phyloP scores from a whole-genome alignment of 2,329 filamentous ascomycete genomes.

The Curvularia verruculosa region DNA sequence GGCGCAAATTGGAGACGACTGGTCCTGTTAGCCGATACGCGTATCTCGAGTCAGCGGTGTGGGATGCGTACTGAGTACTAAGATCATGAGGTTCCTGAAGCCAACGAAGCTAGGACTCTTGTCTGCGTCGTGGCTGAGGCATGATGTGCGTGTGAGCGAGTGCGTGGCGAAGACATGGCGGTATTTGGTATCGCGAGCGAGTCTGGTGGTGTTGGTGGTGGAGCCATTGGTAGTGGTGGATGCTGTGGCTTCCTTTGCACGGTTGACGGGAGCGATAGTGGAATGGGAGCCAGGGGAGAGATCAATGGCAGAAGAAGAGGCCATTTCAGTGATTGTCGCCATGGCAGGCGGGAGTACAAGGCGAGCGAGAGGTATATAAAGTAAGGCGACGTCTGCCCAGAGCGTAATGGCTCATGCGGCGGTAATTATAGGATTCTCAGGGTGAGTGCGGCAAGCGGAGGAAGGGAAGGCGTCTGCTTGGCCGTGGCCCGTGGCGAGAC shows the following conservation, averaged over 20 bases:
- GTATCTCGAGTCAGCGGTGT: background rate
- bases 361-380: slow-evolving; percentile 1
- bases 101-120: slow-evolving; percentile 83
- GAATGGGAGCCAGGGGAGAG: slow-evolving; percentile 27
- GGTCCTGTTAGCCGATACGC: slow-evolving; percentile 30
- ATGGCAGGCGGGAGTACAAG: slow-evolving; percentile 25
- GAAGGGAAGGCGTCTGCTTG: slow-evolving; percentile 29
- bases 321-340: slow-evolving; percentile 38
- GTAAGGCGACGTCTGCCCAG: slow-evolving; percentile 1
- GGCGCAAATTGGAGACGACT: slow-evolving; percentile 91
- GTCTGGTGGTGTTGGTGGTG: slow-evolving; percentile 21
- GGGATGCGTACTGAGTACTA: slow-evolving; percentile 73
- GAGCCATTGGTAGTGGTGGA: slow-evolving; percentile 20
- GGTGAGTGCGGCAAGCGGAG: slow-evolving; percentile 20
- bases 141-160: slow-evolving; percentile 72
- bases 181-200: slow-evolving; percentile 66
- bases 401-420: slow-evolving; percentile 13
- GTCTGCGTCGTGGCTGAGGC: slow-evolving; percentile 81
- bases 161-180: slow-evolving; percentile 92
- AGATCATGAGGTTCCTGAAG: slow-evolving; percentile 94
- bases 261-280: slow-evolving; percentile 33
- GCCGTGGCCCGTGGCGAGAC: slow-evolving; percentile 18
- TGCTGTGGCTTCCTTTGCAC: slow-evolving; percentile 30
- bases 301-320: slow-evolving; percentile 35
- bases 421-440: slow-evolving; percentile 6